These are phyloP conservation scores for Paraconiothyrium brasiliense DNA, from an alignment of 2,329 filamentous ascomycete species.

Conservation along the genomic window DNA sequence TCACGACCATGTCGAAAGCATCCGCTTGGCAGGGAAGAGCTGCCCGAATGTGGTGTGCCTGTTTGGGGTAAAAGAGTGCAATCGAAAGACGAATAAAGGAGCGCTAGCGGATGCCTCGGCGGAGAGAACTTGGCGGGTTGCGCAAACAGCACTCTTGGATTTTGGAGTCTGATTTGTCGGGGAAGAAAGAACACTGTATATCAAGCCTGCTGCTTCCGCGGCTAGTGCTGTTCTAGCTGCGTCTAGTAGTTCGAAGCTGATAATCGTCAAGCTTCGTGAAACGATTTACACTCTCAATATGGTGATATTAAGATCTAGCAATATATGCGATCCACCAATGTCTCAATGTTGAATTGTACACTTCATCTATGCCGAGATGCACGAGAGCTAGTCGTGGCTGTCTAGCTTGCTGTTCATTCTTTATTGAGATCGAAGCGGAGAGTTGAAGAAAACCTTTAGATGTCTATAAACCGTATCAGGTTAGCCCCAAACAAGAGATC, in stretches of 20 bases:
- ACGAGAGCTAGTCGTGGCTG: too few relatives aligned
- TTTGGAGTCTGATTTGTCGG: background rate
- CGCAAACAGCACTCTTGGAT: too few relatives aligned
- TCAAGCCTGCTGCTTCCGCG: background rate
- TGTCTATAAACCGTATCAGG: background rate
- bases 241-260: background rate
- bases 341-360: too few relatives aligned
- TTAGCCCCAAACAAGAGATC: conserved; percentile 1
- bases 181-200: background rate
- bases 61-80: background rate
- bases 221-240: background rate
- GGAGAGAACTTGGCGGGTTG: background rate
- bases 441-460: too few relatives aligned
- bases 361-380: too few relatives aligned
- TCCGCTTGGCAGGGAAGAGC: background rate
- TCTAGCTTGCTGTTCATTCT: too few relatives aligned
- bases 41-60: background rate
- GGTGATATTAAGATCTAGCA: background rate
- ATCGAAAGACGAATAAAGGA: background rate
- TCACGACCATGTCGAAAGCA: background rate
- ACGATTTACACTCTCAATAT: background rate
- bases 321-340: background rate
- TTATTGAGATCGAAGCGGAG: too few relatives aligned
- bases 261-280: background rate
- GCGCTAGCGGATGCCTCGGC: background rate